Percentiles rank a stretch among this genome's conserved stretches.
Conservation (phyloP, 1,284 basidiomycete genomes). For the Tranzscheliella williamsii region DNA sequence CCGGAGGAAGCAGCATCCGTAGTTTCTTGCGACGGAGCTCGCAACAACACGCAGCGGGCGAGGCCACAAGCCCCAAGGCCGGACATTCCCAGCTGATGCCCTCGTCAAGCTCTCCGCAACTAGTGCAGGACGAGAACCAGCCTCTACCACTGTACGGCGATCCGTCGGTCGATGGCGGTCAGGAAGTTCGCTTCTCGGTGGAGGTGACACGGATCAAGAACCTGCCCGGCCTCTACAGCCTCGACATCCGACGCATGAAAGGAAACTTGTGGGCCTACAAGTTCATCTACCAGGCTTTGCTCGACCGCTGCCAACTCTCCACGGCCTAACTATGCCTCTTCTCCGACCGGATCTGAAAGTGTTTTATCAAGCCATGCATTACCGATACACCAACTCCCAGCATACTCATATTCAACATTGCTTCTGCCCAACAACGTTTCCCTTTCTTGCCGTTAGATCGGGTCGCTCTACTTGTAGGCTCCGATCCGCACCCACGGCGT, state of each 20-base stretch:
- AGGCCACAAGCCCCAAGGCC: constrained; percentile 10
- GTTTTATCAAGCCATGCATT: no score
- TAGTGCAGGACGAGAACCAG: constrained; percentile 25
- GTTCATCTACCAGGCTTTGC: constrained; percentile 56
- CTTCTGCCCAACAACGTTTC: no score
- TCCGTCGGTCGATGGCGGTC: constrained; percentile 51
- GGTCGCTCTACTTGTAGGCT: no score
- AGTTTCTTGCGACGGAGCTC: constrained; percentile 48
- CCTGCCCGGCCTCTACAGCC: constrained; percentile 54
- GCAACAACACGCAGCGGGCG: constrained; percentile 16
- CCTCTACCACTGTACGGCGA: constrained; percentile 56
- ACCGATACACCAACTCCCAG: no score
- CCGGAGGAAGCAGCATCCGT: constrained; percentile 32
- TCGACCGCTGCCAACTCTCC: constrained; percentile 45
- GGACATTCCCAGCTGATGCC: neutral
- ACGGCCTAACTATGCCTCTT: no score
- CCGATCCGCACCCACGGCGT: no score
- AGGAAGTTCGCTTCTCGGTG: constrained; percentile 58
- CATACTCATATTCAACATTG: constrained; percentile 1
- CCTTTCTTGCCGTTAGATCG: no score
- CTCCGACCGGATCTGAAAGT: no score
- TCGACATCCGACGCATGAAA: constrained; percentile 58
- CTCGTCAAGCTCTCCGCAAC: neutral
- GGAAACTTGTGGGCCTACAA: constrained; percentile 59
- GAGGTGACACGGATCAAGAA: constrained; percentile 58